Evolutionary conservation across 257 asterid species (phyloP), one percentile per base, ranked within the genome.

Genomic region (Forsythia suspensa): DNA sequence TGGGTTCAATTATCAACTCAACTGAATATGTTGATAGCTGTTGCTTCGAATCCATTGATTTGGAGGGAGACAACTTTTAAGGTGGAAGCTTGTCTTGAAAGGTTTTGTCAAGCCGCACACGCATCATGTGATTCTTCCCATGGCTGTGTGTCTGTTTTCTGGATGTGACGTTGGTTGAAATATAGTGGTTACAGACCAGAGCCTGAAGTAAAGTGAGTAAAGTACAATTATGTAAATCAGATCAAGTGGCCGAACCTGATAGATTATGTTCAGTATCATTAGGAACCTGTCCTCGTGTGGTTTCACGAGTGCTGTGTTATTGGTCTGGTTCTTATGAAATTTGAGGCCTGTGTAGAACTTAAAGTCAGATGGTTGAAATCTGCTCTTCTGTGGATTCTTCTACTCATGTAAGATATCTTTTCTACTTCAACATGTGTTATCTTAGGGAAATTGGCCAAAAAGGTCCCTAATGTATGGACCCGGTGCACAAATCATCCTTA

Each of bases 341-440:
- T 42, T 75, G 79, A 71, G 77, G 82, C 82, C 39, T 48, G 84
- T 7, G 73, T 21, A 34, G 52, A 75, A 75, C 85, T n/a, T 77
- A 78, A 75, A 29, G 71, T 71, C 76, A 76, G 83, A 77, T 82
- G 84, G 70, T 46, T 81, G 75, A 40, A 72, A 83, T 78, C 80
- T 83, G 76, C 86, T 72, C 66, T 80, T 71, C 78, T 79, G 72
- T 42, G 39, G 80, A 72, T 86, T 76, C 85, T 83, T 79, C 89
- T 41, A 18, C 69, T 63, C 84, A 80, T 67, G 89, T 86, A 86
- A 86, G 89, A 78, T 20, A 73, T 71, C 71, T 67, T 63, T 29
- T 63, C 70, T 18, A 34, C 70, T 21, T 63, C 40, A 24, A 63
- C 16, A 29, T 9, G 69, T 63, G 69, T 63, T 57, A 20, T 21